Base-by-base conservation (phyloP, 129 eudicot species). In the Heracleum sosnowskyi region DNA sequence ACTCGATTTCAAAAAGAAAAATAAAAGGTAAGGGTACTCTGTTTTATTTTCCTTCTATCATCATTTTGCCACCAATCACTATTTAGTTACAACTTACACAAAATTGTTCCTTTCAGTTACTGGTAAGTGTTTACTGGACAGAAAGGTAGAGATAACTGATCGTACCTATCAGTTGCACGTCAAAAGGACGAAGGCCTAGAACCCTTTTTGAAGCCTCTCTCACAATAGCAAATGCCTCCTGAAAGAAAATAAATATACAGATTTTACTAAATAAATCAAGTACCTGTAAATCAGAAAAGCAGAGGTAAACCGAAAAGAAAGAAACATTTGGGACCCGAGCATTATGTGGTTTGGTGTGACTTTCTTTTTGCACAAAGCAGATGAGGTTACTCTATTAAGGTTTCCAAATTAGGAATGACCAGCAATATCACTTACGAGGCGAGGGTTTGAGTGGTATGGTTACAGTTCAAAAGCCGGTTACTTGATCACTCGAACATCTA, bases 101-200 rank as follows among this genome's bases (percentile, higher is more conserved):
- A n/a, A 60, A 34, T 41, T 77, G 8, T 77, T 42, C 39, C 77
- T 44, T 74, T 29, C 34, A 74, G 42, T 55, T 29, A 46, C 20
- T 24, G 51, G 5, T 33, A 55, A 79, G 42, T 1, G 28, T 44
- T 83, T 44, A 53, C 47, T 76, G 18, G 36, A 20, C 42, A 46
- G 55, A 31, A 57, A 63, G 51, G 53, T 26, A 66, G 35, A 37
- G 34, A 35, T 24, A 77, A 36, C 44, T 6, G 22, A 64, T 55
- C 39, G 41, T 84, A 94, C 98, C 97, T 78, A 95, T 89, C 42
- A 95, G 86, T 79, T 95, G 98, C 39, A 95, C 98, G 84, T 95
- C 98, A 76, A 95, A 95, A 75, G 98, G 98, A 31, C 98, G 97
- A 80, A 95, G 98, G 47, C 98, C 98, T 46, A 95, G 81, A 84